A percentile compares a stretch with the other conserved stretches of the same genome.
Evolutionary conservation across 2,329 filamentous ascomycete genomes (phyloP).

Genomic region (Ophiocordyceps robertsii): DNA sequence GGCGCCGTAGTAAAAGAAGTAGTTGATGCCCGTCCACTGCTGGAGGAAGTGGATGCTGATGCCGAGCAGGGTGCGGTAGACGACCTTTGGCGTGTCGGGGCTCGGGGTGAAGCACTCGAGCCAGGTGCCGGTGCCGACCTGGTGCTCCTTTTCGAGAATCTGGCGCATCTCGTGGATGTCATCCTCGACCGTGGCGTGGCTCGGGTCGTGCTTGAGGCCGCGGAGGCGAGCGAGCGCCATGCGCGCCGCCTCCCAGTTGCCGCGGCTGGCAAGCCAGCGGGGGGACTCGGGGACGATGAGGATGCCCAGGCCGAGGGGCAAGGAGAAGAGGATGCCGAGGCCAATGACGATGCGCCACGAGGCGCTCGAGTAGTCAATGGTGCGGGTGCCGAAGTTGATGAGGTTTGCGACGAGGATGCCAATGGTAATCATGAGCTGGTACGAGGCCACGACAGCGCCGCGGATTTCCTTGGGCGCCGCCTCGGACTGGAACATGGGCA

Average conservation of each 20-base stretch:
- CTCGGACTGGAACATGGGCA: slow-evolving; percentile 56
- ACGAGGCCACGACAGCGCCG: slow-evolving; percentile 52
- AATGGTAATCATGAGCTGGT: slow-evolving; percentile 61
- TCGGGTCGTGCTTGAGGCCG: slow-evolving; percentile 32
- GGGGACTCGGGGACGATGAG: slow-evolving; percentile 42
- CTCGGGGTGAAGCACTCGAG: slow-evolving; percentile 47
- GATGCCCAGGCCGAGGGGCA: slow-evolving; percentile 39
- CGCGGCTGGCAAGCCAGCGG: slow-evolving; percentile 37
- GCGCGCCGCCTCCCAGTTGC: slow-evolving; percentile 32
- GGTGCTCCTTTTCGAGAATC: slow-evolving; percentile 29
- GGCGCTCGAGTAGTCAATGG: slow-evolving; percentile 21
- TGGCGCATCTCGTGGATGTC: slow-evolving; percentile 39
- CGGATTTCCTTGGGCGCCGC: slow-evolving; percentile 48
- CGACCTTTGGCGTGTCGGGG: slow-evolving; percentile 38
- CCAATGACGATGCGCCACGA: slow-evolving; percentile 53
- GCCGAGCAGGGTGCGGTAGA: slow-evolving; percentile 52
- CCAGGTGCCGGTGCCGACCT: slow-evolving; percentile 35
- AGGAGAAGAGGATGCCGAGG: slow-evolving; percentile 36
- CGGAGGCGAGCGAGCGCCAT: slow-evolving; percentile 39
- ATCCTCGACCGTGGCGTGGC: slow-evolving; percentile 30
- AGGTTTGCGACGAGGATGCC: slow-evolving; percentile 48
- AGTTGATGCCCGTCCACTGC: slow-evolving; percentile 51
- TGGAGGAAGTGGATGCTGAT: slow-evolving; percentile 52
- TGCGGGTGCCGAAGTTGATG: slow-evolving; percentile 38
- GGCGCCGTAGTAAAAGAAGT: slow-evolving; percentile 53